These are phyloP conservation scores for Backusella morwellensis DNA, from an alignment of 192 early-diverging fungal species.

Conservation along the genomic window DNA sequence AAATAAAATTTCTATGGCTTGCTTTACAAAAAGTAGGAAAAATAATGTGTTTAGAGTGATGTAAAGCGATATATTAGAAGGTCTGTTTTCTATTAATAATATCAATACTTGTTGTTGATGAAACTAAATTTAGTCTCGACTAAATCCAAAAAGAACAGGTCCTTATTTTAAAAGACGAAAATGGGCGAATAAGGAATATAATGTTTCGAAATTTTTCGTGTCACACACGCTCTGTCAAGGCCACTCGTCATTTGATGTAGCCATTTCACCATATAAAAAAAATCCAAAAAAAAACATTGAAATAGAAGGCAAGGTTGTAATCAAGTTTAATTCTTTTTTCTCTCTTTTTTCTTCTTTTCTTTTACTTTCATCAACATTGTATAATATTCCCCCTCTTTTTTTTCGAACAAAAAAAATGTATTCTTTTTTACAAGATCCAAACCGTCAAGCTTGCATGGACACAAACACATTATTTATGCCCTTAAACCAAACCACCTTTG, in stretches of 20 bases:
- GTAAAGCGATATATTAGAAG: background rate
- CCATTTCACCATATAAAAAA: constrained; percentile 21
- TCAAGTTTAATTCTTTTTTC: background rate
- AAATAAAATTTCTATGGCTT: background rate
- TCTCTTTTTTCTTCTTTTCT: constrained; percentile 10
- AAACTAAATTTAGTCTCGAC: background rate
- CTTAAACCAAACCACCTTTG: background rate
- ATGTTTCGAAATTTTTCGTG: constrained; percentile 12
- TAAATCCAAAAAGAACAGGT: background rate
- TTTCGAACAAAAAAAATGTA: background rate
- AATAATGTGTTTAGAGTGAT: background rate
- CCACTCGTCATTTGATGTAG: constrained; percentile 25
- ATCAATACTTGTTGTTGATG: background rate
- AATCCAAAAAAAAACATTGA: background rate
- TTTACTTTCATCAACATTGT: background rate
- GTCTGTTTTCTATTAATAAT: background rate
- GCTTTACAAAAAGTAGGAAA: background rate
- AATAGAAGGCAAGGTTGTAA: constrained; percentile 3
- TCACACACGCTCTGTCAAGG: constrained; percentile 23
- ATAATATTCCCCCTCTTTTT: background rate
- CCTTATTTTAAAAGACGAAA: background rate
- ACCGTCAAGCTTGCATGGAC: constrained; percentile 3
- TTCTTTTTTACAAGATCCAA: background rate
- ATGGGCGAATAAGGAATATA: constrained; percentile 1
- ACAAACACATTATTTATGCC: background rate